Percentiles rank a stretch among this genome's conserved stretches.
phyloP scores from a whole-genome alignment of 768 basidiomycete species.

The Leucogyrophana mollusca region DNA sequence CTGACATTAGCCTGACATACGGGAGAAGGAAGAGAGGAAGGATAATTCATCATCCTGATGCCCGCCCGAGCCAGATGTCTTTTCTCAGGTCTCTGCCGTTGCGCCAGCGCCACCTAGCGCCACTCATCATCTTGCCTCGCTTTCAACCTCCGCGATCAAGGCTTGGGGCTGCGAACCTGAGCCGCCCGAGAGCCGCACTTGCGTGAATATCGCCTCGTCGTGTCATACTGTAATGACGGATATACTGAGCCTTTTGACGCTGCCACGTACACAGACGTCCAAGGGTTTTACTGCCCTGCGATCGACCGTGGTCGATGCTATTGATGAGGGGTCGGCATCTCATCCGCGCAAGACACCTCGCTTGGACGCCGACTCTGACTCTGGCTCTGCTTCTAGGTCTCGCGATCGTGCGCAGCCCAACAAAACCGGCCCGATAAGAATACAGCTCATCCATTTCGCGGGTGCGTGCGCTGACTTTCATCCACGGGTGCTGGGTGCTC shows the following conservation, averaged over 20 bases:
- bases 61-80: too few relatives aligned
- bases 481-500: not conserved
- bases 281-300: conserved; percentile 45
- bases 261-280: conserved; percentile 55
- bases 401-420: conserved; percentile 26
- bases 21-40: too few relatives aligned
- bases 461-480: conserved; percentile 23
- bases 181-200: too few relatives aligned
- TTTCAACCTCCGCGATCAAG: too few relatives aligned
- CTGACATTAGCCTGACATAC: too few relatives aligned
- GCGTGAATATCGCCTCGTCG: too few relatives aligned
- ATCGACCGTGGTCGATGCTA: conserved; percentile 34
- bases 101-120: too few relatives aligned
- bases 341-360: conserved; percentile 70
- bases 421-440: conserved; percentile 39
- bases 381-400: conserved; percentile 63
- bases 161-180: too few relatives aligned
- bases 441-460: conserved; percentile 45
- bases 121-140: too few relatives aligned
- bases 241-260: conserved; percentile 37
- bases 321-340: conserved; percentile 49
- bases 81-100: too few relatives aligned
- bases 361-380: conserved; percentile 64
- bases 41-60: too few relatives aligned
- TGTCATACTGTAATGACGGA: too few relatives aligned